Percentiles rank a stretch among this genome's conserved stretches.
These are phyloP conservation scores for Neobulgaria alba DNA, from an alignment of 2,329 filamentous ascomycete species.

Conservation along the genomic window DNA sequence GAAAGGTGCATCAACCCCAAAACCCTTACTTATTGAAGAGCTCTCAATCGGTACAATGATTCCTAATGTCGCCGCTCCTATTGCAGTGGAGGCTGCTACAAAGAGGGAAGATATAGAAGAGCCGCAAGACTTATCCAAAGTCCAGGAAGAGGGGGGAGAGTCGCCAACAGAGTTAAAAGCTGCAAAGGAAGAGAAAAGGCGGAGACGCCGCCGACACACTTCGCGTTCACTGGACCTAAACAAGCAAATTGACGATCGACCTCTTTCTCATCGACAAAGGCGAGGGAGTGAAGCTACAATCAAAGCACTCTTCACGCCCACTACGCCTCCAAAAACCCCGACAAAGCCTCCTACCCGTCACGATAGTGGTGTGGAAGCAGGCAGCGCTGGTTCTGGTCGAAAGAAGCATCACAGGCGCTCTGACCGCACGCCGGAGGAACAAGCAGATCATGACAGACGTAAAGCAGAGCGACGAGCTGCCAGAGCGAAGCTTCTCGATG, in stretches of 20 bases:
- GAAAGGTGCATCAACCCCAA: constrained; percentile 4
- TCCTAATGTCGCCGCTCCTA: constrained; percentile 7
- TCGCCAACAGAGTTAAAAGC: constrained; percentile 13
- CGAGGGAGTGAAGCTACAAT: constrained; percentile 19
- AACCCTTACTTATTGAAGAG: constrained; percentile 6
- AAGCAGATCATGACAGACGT: constrained; percentile 25
- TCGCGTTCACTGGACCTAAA: neutral
- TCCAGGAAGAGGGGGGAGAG: constrained; percentile 6
- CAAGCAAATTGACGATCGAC: constrained; percentile 9
- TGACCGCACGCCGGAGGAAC: constrained; percentile 23
- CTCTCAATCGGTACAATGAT: constrained; percentile 5
- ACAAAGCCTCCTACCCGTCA: constrained; percentile 18
- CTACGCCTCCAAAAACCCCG: constrained; percentile 9
- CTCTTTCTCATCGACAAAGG: constrained; percentile 14
- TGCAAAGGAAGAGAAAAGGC: constrained; percentile 1
- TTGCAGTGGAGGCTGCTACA: constrained; percentile 10
- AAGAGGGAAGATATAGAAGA: constrained; percentile 21
- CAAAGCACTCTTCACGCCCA: constrained; percentile 11
- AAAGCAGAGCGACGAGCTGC: constrained; percentile 21
- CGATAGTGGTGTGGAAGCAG: constrained; percentile 25
- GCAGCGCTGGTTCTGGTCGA: constrained; percentile 16
- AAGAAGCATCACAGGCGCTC: constrained; percentile 13
- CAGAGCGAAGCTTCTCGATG: constrained; percentile 12
- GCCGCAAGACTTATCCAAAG: constrained; percentile 16
- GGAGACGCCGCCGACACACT: neutral